Base-by-base conservation (phyloP, 1,139 yeast genomes). In the Yamadazyma diddensiae region DNA sequence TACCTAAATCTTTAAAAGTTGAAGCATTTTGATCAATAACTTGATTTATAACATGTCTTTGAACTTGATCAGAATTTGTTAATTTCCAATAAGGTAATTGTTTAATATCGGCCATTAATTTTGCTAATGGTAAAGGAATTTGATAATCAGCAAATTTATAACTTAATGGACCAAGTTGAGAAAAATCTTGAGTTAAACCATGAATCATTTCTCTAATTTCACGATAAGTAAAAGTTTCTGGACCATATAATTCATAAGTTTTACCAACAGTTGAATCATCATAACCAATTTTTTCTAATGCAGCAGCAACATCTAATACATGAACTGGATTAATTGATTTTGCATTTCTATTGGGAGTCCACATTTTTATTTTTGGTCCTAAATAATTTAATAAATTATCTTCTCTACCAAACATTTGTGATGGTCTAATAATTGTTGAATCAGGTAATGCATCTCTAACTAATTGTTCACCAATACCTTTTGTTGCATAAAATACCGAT, bases 351-450 rank as follows among this genome's bases (percentile, higher is more conserved):
- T 82, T 77, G 35, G 86, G 80, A 28, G 81, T 70, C 67, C 82
- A 71, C 64, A 76, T 63, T 50, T 74, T 70, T 47, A 72, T 66
- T 49, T 73, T 61, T 31, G 77, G 74, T 9, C 78, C 70, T 54
- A 84, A 66, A 53, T 72, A 72, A 62, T 79, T 81, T 50, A 86
- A 68, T 54, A 86, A 77, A 44, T 73, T 67, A 56, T 84, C 92
- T 54, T 82, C 84, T 54, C 82, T 70, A 26, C 94, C 94, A 53
- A 62, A 86, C 77, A 85, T 73, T 41, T 85, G 87, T 14, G 85
- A 79, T 9, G 95, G 95, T 59, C 95, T 79, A 26, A 86, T 94
- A 52, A 86, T 84, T 21, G 95, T 86, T 30, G 86, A 71, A 48
- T 79, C 84, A 21, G 95, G 94, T 36, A 75, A 58, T 33, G 74